Base-by-base conservation (phyloP, 106 monocot genomes). In the Cymbidium sinense region DNA sequence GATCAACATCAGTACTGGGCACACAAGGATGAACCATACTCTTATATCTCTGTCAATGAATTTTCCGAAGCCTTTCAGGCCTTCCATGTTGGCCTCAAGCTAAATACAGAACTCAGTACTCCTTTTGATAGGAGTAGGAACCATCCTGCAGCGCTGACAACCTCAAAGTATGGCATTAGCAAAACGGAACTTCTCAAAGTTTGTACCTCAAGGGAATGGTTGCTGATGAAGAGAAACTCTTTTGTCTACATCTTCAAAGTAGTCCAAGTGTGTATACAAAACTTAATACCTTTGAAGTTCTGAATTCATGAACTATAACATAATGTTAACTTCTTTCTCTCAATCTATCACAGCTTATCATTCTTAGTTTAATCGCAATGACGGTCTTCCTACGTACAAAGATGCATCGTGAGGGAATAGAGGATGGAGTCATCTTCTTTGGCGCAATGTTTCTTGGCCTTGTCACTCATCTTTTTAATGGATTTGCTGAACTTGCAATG, bases 351-450 rank as follows among this genome's bases (percentile, higher is more conserved):
- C 86, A 94, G 94, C 80, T 94, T 17, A 64, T 76, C 19, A 31
- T 89, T 18, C 28, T 87, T 33, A 77, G 79, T 18, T n/a, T 85
- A 10, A 82, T 95, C 12, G 25, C 84, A 41, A 91, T 89, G 89
- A 91, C 94, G 5, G 25, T 95, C 23, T 95, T 91, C 81, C 73
- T 91, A 37, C 84, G 91, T 11, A 89, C 89, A 1, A 65, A 87
- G 27, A 91, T 95, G 94, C 82, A 80, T 37, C 83, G 33, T 70
- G 58, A 87, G 21, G 27, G 39, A 0, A 78, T 88, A 43, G 21
- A 11, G 0, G 82, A 82, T 31, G 94, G 91, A 39, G 77, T 29
- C 0, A 75, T 89, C 50, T 95, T 62, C 81, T 39, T 95, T 79
- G 94, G 94, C 20, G 89, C 91, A 23, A 73, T 95, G 20, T 95